phyloP scores from a whole-genome alignment of 306 rosid species.

The Rosa chinensis region DNA sequence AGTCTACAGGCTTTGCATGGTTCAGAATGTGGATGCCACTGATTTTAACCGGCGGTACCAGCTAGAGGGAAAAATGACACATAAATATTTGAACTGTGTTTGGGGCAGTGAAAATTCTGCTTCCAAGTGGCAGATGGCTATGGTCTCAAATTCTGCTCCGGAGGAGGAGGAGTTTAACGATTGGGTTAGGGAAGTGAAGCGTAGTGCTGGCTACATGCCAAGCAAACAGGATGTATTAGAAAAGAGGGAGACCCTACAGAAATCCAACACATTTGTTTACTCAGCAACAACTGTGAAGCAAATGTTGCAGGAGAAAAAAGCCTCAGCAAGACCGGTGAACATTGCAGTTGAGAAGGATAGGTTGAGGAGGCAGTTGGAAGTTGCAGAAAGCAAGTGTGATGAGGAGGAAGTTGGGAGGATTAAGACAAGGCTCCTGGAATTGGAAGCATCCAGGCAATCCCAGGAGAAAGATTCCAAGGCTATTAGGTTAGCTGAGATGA shows the following conservation, averaged over 20 bases:
- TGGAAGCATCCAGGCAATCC: conserved; percentile 46
- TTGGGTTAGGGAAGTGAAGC: conserved; percentile 48
- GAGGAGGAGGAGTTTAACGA: conserved; percentile 54
- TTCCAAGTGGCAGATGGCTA: conserved; percentile 48
- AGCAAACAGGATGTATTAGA: conserved; percentile 39
- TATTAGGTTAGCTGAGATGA: conserved; percentile 58
- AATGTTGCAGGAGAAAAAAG: conserved; percentile 62
- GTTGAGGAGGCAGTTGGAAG: conserved; percentile 48
- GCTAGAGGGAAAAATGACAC: conserved; percentile 55
- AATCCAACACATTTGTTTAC: conserved; percentile 44
- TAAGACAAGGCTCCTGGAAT: conserved; percentile 37
- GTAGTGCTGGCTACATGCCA: conserved; percentile 49
- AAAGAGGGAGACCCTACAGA: conserved; percentile 54
- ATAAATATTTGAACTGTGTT: conserved; percentile 52
- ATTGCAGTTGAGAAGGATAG: conserved; percentile 63
- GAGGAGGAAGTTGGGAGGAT: conserved; percentile 44
- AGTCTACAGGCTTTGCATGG: conserved; percentile 58
- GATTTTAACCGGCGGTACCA: conserved; percentile 36
- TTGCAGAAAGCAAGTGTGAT: conserved; percentile 43
- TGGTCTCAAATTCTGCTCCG: conserved; percentile 57
- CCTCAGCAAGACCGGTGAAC: conserved; percentile 50
- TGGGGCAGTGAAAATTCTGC: conserved; percentile 63
- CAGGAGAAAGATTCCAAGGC: conserved; percentile 48
- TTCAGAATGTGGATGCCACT: conserved; percentile 46
- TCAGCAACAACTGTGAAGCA: conserved; percentile 61